phyloP scores from a whole-genome alignment of 2,329 filamentous ascomycete genomes.

The Delphinella strobiligena region DNA sequence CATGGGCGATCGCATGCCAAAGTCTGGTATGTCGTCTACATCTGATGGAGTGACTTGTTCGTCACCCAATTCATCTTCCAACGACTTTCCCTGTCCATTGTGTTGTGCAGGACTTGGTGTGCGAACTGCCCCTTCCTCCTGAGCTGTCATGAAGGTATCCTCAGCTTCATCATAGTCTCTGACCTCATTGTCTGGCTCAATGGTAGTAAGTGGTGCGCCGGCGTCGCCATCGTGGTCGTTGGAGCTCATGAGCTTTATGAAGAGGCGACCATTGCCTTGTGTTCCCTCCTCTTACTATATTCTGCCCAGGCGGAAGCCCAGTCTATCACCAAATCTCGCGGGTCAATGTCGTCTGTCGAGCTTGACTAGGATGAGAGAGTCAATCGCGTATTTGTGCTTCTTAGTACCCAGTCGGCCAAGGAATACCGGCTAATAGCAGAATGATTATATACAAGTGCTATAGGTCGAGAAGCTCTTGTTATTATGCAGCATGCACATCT shows the following conservation, averaged over 20 bases:
- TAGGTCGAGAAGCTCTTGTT: no score
- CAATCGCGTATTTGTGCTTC: background rate
- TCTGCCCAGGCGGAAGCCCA: no score
- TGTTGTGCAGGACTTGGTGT: slow-evolving; percentile 1
- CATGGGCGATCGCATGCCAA: slow-evolving; percentile 14
- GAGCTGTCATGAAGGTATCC: slow-evolving; percentile 1
- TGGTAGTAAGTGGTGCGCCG: background rate
- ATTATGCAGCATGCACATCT: no score
- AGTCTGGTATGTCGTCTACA: slow-evolving; percentile 12
- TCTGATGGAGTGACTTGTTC: slow-evolving; percentile 1
- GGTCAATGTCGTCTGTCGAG: no score
- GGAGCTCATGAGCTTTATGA: slow-evolving; percentile 9
- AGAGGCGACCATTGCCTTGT: slow-evolving; percentile 2
- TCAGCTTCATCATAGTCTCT: slow-evolving; percentile 8
- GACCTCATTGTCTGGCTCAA: background rate
- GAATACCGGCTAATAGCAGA: no score
- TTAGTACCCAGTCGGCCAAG: no score
- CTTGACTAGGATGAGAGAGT: no score
- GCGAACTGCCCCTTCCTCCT: slow-evolving; percentile 1
- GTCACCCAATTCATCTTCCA: slow-evolving; percentile 10
- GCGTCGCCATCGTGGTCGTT: slow-evolving; percentile 4
- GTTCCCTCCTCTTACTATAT: background rate
- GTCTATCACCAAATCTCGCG: no score
- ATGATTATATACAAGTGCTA: no score
- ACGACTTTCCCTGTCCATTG: background rate